phyloP scores from a whole-genome alignment of 2,329 filamentous ascomycete genomes.

The Colletotrichum limetticola region DNA sequence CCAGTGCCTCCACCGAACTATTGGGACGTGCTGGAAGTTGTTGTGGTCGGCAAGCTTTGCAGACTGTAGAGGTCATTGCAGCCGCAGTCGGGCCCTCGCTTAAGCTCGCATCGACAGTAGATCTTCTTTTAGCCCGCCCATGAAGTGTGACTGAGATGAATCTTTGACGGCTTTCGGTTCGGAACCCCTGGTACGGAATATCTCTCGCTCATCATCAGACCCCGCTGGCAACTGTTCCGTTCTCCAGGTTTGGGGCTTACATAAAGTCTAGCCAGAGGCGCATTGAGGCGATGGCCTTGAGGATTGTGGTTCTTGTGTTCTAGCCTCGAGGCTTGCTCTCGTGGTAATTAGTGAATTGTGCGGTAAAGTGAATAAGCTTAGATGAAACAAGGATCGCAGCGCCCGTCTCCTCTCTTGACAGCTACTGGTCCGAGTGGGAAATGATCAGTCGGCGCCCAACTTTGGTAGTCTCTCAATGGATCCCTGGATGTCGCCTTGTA shows the following conservation, averaged over 20 bases:
- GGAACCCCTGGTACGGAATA: not conserved
- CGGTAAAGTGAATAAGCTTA: constrained; percentile 27
- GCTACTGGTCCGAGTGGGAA: not conserved
- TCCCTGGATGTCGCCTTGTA: not conserved
- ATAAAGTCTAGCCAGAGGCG: no score
- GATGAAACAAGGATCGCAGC: constrained; percentile 25
- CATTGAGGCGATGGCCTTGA: not conserved
- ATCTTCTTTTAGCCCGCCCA: not conserved
- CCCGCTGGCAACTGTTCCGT: not conserved
- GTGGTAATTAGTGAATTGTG: not conserved
- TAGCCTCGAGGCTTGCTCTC: not conserved
- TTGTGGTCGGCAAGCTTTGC: not conserved
- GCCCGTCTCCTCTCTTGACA: constrained; percentile 13
- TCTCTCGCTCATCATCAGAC: not conserved
- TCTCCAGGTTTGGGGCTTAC: not conserved
- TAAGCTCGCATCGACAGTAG: constrained; percentile 22
- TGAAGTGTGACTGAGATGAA: not conserved
- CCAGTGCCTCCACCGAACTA: constrained; percentile 31
- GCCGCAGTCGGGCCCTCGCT: constrained; percentile 10
- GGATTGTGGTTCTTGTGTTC: not conserved
- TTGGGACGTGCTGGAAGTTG: constrained; percentile 28
- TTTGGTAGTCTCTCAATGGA: not conserved
- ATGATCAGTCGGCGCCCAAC: not conserved
- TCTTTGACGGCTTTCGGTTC: not conserved
- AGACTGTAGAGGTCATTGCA: not conserved